Percentiles rank a stretch among this genome's conserved stretches.
phyloP scores from a whole-genome alignment of 1,284 basidiomycete species.

The Tilletia indica region DNA sequence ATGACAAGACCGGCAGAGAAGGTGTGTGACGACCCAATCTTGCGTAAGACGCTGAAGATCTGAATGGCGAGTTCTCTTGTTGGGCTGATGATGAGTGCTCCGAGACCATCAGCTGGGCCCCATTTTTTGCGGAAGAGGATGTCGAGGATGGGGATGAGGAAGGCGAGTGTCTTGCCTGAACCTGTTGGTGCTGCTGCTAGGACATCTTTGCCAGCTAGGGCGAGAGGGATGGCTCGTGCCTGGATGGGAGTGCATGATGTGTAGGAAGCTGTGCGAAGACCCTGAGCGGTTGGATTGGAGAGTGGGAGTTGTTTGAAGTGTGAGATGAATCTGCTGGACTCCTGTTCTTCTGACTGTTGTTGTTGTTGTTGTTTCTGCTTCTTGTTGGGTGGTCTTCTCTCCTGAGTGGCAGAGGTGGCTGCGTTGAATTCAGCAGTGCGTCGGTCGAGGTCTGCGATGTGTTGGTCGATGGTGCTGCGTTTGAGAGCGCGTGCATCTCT shows the following conservation, averaged over 20 bases:
- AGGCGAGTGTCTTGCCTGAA: slow-evolving; percentile 79
- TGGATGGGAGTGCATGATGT: slow-evolving; percentile 53
- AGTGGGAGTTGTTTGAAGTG: slow-evolving; percentile 47
- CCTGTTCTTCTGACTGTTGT: neutral
- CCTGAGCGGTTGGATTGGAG: slow-evolving; percentile 24
- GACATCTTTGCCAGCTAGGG: slow-evolving; percentile 56
- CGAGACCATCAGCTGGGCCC: slow-evolving; percentile 79
- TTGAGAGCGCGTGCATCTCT: slow-evolving; percentile 42
- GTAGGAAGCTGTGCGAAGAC: slow-evolving; percentile 46
- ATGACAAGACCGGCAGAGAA: slow-evolving; percentile 96
- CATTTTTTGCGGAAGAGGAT: slow-evolving; percentile 71
- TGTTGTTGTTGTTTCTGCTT: neutral
- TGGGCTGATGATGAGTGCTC: slow-evolving; percentile 89
- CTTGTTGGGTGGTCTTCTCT: neutral
- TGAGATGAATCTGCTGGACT: slow-evolving; percentile 19
- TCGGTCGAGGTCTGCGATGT: slow-evolving; percentile 41
- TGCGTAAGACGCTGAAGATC: slow-evolving; percentile 91
- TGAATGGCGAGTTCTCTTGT: slow-evolving; percentile 94
- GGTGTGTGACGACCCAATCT: slow-evolving; percentile 83
- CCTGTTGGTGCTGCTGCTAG: slow-evolving; percentile 77
- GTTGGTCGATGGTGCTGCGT: slow-evolving; percentile 39
- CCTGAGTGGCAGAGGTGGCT: neutral
- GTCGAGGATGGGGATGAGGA: slow-evolving; percentile 75
- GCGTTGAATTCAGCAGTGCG: slow-evolving; percentile 23
- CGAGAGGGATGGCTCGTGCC: slow-evolving; percentile 41